A percentile compares a stretch with the other conserved stretches of the same genome.
phyloP scores from a whole-genome alignment of 129 eudicot species.

The Escallonia rubra region DNA sequence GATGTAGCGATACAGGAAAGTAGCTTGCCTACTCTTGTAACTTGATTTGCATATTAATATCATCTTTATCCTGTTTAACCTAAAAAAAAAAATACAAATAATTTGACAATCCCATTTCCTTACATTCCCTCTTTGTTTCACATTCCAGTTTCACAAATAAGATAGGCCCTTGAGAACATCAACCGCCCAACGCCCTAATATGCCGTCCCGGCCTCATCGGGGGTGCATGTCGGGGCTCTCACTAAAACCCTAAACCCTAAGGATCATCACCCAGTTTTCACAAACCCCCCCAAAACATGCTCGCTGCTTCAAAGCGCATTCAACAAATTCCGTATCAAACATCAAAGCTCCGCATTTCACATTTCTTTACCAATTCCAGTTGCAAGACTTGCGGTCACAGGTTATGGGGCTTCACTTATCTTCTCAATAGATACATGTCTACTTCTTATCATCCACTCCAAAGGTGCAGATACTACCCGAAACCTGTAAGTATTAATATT shows the following conservation, averaged over 20 bases:
- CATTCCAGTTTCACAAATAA: too few species aligned
- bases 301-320: conserved; percentile 21
- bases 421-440: conserved; percentile 7
- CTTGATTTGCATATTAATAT: too few species aligned
- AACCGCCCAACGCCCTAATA: too few species aligned
- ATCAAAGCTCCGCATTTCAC: conserved; percentile 10
- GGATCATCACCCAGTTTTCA: neutral
- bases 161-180: too few species aligned
- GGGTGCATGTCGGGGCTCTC: neutral
- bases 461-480: neutral
- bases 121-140: too few species aligned
- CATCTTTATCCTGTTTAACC: too few species aligned
- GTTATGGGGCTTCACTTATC: neutral
- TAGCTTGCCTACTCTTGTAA: too few species aligned
- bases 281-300: conserved; percentile 17
- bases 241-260: conserved; percentile 28
- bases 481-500: conserved; percentile 18
- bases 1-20: too few species aligned
- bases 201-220: neutral
- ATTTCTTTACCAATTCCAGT: conserved; percentile 3
- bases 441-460: conserved; percentile 6
- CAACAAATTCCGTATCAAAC: conserved; percentile 20
- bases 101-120: too few species aligned
- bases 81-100: too few species aligned
- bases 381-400: conserved; percentile 4